Base-by-base conservation (phyloP, 345 rosid species). In the Erodium maritimum region DNA sequence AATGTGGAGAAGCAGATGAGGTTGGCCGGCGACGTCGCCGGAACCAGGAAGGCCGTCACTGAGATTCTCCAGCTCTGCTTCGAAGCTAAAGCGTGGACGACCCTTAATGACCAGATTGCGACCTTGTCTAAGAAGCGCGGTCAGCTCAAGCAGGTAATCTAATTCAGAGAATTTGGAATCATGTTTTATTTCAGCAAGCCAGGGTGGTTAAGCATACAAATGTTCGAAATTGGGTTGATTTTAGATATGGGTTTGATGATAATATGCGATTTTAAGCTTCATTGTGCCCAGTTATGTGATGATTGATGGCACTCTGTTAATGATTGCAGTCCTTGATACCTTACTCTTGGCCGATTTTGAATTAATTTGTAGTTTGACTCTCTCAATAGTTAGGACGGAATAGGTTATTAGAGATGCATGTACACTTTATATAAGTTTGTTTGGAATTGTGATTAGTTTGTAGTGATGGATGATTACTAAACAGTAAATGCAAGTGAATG, bases 1-100 rank as follows among this genome's bases (percentile, higher is more conserved):
- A 79, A 79, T 59, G 86, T 72, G 13, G 96, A 88, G 85, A 88
- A 91, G 80, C 95, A 82, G 69, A 79, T 76, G 96, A 80, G 96
- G 60, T 67, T 79, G 2, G 86, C 88, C 52, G 87, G 87, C 18
- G 93, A 91, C 4, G 95, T 88, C 29, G 64, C 88, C 33, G 95
- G 80, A 7, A 85, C 91, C 18, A 91, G 77, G 68, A 86, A 82
- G 77, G 83, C 96, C 2, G 88, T 71, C 19, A 79, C 80, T 16
- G 88, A 88, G 20, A 88, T 88, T 66, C 63, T 91, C 33, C 71
- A 81, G 61, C 88, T 86, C 21, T 91, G 98, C 79, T 88, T 86
- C 72, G 80, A 88, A 52, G 98, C 87, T 1, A 82, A 82, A 45
- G 95, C 84, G 61, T 91, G 96, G 90, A 88, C 82, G 67, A 52